Evolutionary conservation across 169 alveolate genomes (phyloP), one percentile per base, ranked within the genome.

Genomic region (Cryptosporidium parvum): DNA sequence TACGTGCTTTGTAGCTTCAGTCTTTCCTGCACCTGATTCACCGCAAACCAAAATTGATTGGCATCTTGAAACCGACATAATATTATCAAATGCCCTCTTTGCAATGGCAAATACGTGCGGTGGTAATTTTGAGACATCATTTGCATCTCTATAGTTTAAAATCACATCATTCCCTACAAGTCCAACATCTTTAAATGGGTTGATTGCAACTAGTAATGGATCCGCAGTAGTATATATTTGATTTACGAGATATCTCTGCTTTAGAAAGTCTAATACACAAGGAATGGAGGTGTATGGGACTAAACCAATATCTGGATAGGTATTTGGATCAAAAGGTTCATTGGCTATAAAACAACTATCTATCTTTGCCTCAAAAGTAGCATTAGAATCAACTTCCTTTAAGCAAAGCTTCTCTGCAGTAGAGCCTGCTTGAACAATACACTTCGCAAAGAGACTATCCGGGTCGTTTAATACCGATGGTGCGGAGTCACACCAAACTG

Each of bases 11-110:
- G 99, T 98, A 61, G 98, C 97, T 93, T 98, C 99, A 3, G 99
- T 99, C 92, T 99, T 99, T 14, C 99, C 99, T 35, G 99, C 99
- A 26, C 99, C 99, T 10, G 99, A 96, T 91, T 99, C 99, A 16
- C 99, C 99, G 71, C 98, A 93, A 61, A 98, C 98, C 35, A 98
- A 96, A 84, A 98, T 97, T 18, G 99, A 97, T 91, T 97, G 97
- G 61, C 86, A 61, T 67, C 87, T 37, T 56, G 85, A 39, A 61
- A 85, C 87, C 14, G 80, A 42, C 84, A 86, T 75, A 59, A 71
- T 73, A 85, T 96, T 96, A 75, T 96, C 97, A 31, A 96, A 92
- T 29, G 98, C 98, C 48, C 92, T 89, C 12, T 97, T 58, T 12
- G 98, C 96, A n/a, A 96, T 94, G 45, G 94, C 91, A 89, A 95